Conservation (phyloP, 179 eudicot genomes). For the Camellia oleifera region DNA sequence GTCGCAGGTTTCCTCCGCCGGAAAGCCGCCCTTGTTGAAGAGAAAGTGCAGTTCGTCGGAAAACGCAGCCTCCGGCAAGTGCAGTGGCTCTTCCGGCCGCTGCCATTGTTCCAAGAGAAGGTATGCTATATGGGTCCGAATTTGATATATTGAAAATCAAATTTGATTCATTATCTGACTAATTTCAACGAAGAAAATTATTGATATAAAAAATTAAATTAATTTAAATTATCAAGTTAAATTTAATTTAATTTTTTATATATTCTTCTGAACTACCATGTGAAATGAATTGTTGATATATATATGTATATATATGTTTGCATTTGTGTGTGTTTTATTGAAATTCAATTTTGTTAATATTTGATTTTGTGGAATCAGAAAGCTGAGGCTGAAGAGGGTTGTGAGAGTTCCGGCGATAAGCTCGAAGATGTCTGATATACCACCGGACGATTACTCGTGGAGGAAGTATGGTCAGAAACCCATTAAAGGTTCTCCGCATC, state of each 20-base stretch:
- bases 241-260: too few relatives aligned
- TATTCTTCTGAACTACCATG: too few relatives aligned
- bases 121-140: slow-evolving; percentile 22
- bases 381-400: slow-evolving; percentile 58
- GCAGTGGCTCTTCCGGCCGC: slow-evolving; percentile 70
- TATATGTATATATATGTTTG: too few relatives aligned
- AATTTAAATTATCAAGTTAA: too few relatives aligned
- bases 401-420: slow-evolving; percentile 84
- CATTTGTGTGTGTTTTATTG: not conserved
- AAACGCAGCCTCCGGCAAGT: slow-evolving; percentile 59
- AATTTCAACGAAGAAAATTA: too few relatives aligned
- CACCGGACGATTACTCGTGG: slow-evolving; percentile 92
- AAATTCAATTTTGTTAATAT: not conserved
- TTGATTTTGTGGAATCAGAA: slow-evolving; percentile 36
- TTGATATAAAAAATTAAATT: too few relatives aligned
- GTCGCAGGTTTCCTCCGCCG: slow-evolving; percentile 51
- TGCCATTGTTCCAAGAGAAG: slow-evolving; percentile 90
- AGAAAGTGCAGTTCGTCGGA: slow-evolving; percentile 72
- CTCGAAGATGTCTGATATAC: slow-evolving; percentile 80
- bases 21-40: slow-evolving; percentile 61
- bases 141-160: too few relatives aligned
- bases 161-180: too few relatives aligned
- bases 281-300: too few relatives aligned
- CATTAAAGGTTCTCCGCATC: slow-evolving; percentile 92
- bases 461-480: slow-evolving; percentile 95